These are phyloP conservation scores for Pichia terricola DNA, from an alignment of 1,139 yeast genomes.

Conservation along the genomic window DNA sequence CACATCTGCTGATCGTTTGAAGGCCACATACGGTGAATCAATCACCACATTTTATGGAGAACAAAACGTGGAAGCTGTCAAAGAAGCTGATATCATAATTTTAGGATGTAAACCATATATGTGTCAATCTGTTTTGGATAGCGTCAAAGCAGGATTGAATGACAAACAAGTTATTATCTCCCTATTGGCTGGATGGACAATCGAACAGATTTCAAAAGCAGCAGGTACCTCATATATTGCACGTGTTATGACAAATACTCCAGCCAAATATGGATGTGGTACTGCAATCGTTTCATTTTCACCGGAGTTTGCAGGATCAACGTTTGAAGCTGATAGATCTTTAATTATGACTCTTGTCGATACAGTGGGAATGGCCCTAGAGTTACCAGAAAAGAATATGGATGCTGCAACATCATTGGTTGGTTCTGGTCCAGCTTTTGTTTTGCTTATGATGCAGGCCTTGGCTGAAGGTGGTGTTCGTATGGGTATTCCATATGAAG, in stretches of 20 bases:
- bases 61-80: constrained; percentile 47
- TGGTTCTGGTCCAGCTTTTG: constrained; percentile 97
- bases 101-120: constrained; percentile 83
- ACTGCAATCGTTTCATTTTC: constrained; percentile 82
- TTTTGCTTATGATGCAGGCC: constrained; percentile 81
- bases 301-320: constrained; percentile 16
- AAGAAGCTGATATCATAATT: constrained; percentile 57
- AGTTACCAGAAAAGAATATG: constrained; percentile 82
- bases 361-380: constrained; percentile 63
- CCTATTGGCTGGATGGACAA: constrained; percentile 86
- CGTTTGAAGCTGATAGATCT: constrained; percentile 38
- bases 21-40: constrained; percentile 32
- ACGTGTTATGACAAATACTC: constrained; percentile 97
- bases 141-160: constrained; percentile 29
- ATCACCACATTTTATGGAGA: constrained; percentile 49
- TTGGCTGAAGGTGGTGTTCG: constrained; percentile 90
- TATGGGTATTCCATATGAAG: constrained; percentile 85
- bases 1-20: constrained; percentile 37
- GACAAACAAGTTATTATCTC: constrained; percentile 58
- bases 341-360: constrained; percentile 49
- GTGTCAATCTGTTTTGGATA: constrained; percentile 46
- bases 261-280: constrained; percentile 86
- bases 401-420: constrained; percentile 93
- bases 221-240: constrained; percentile 52
- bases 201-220: constrained; percentile 49